A percentile compares a stretch with the other conserved stretches of the same genome.
Conservation (phyloP, 1,284 basidiomycete genomes). For the Ceratobasidium sp. region DNA sequence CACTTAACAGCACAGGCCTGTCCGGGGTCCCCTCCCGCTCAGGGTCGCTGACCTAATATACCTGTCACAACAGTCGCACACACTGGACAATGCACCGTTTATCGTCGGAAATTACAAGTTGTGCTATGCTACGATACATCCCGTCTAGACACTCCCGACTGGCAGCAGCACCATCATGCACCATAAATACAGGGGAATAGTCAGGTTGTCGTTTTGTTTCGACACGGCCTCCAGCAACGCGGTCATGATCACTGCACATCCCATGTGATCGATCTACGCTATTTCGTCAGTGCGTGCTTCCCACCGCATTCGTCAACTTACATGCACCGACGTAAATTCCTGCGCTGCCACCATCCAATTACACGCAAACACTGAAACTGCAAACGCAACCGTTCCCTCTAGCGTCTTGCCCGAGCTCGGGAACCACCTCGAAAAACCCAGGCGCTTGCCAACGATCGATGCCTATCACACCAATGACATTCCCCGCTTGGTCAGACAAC, state of each 20-base stretch:
- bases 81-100: not conserved
- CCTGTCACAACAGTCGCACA: not conserved
- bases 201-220: constrained; percentile 93
- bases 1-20: constrained; percentile 21
- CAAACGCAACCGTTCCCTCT: constrained; percentile 87
- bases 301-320: constrained; percentile 40
- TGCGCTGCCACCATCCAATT: constrained; percentile 63
- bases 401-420: constrained; percentile 83
- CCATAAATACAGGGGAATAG: constrained; percentile 88
- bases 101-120: not conserved
- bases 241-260: constrained; percentile 62
- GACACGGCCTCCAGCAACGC: constrained; percentile 84
- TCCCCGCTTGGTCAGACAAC: constrained; percentile 1
- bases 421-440: constrained; percentile 84
- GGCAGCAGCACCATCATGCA: constrained; percentile 49
- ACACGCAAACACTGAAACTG: constrained; percentile 68
- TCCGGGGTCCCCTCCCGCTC: constrained; percentile 28
- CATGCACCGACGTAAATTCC: constrained; percentile 61
- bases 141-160: not conserved
- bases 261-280: constrained; percentile 30
- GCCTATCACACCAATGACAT: constrained; percentile 59
- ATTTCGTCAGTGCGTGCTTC: not conserved
- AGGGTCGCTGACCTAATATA: constrained; percentile 2
- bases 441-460: constrained; percentile 85
- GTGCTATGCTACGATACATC: too few species aligned